These are phyloP conservation scores for Ambrosia artemisiifolia DNA, from an alignment of 129 eudicot genomes.

Conservation along the genomic window DNA sequence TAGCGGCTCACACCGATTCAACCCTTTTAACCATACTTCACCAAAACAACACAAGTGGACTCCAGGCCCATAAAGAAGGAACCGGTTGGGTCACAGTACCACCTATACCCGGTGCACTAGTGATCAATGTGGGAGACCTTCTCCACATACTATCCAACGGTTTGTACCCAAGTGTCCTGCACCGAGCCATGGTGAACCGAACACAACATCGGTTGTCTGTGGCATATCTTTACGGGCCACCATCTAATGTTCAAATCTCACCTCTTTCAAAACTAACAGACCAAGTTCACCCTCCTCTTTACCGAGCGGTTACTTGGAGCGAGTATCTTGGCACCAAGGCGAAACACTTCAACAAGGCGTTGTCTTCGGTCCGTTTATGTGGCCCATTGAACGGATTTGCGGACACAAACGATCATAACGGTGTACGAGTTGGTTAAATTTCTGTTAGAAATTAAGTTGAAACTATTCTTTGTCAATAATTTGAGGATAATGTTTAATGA, in stretches of 20 bases:
- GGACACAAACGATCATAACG: constrained; percentile 47
- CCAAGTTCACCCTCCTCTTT: constrained; percentile 58
- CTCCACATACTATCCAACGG: constrained; percentile 83
- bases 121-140: constrained; percentile 75
- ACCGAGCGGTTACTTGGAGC: constrained; percentile 74
- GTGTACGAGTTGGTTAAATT: constrained; percentile 37
- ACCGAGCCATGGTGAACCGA: constrained; percentile 81
- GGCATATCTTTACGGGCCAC: constrained; percentile 83
- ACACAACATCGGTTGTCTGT: constrained; percentile 55
- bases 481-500: constrained; percentile 20
- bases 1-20: constrained; percentile 70
- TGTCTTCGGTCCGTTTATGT: constrained; percentile 60
- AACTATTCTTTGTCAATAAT: constrained; percentile 3
- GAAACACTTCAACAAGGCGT: constrained; percentile 62
- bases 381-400: constrained; percentile 40
- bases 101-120: constrained; percentile 62
- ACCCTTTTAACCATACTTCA: constrained; percentile 72
- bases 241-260: constrained; percentile 46
- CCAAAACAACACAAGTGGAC: constrained; percentile 75
- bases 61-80: constrained; percentile 61
- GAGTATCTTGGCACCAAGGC: constrained; percentile 78
- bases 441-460: neutral
- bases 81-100: constrained; percentile 66
- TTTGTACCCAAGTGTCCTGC: constrained; percentile 69
- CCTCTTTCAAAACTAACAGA: constrained; percentile 61